Evolutionary conservation across 2,329 filamentous ascomycete genomes (phyloP), one percentile per base, ranked within the genome.

Genomic region (Paraphoma chrysanthemicola): DNA sequence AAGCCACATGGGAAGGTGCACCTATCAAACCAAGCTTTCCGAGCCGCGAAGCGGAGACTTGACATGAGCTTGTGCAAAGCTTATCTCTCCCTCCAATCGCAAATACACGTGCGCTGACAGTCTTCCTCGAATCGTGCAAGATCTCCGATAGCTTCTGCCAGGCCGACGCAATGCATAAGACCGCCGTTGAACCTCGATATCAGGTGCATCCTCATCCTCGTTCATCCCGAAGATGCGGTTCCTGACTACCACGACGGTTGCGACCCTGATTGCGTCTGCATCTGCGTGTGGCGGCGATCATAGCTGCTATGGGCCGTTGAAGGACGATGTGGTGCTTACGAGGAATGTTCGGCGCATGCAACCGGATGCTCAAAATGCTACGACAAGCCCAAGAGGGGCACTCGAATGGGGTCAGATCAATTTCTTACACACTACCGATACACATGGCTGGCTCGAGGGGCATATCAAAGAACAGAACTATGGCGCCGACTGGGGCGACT

Each of bases 401-500:
- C 75, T 88, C 7, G 83, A 85, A 78, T 88, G 86, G 86, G 86
- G 86, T 2, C 84, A 88, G 69, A 72, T 88, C 63, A 88, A 88
- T 64, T 85, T 97, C 76, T 79, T 88, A 23, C 86, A 88, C 62
- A 88, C 85, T 1, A 87, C 85, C 2, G 85, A 88, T 59, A 86
- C 84, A 0, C 85, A 87, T 67, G 85, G 85, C 17, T 86, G 86
- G 86, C 78, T 88, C 16, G 83, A 85, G 64, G 84, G 85, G 3
- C 84, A 87, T 66, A 70, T 88, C 59, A 86, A 87, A 63, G 84
- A 88, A 73, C 78, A 81, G 63, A 88, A 87, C 66, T 88, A 88
- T 58, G 85, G 86, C 41, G 86, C 86, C 1, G 87, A 89, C 67
- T 89, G 86, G 85, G 87, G 87, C 23, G 87, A 89, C 69, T 88